Evolutionary conservation across 805 yeast species (phyloP), one percentile per base, ranked within the genome.

Genomic region (Hanseniaspora meyeri): DNA sequence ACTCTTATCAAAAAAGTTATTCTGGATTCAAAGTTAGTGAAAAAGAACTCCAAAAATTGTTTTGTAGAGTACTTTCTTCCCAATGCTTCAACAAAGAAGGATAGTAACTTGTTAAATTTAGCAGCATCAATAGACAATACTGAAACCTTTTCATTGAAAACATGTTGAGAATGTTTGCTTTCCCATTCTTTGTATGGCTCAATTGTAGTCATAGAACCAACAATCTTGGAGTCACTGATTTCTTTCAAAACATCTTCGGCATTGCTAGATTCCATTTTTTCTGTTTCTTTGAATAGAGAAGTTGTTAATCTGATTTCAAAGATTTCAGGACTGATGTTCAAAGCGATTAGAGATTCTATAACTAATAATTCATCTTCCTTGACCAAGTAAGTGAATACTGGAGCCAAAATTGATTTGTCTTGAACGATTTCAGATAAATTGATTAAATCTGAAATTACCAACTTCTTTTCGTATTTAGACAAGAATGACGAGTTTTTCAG

Each of bases 231-330:
- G 14, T 64, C 51, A 14, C 61, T 64, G n/a, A 62, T 43, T 31
- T 59, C 70, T 24, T 72, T 64, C 36, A 65, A 71, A 11, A 70
- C 63, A 27, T 68, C 71, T 16, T 65, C 62, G 17, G 64, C 64
- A 9, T 65, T 60, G 19, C 64, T 49, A 57, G 60, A 62, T 58
- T 57, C 62, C 5, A 51, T 17, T 19, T 55, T 56, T 11, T 60
- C 62, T 12, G 62, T 63, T 9, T 57, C 58, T 2, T 62, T 59
- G 39, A 68, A 66, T 52, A 88, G 68, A 0, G 90, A 81, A 1
- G 84, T 76, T 69, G 87, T 85, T 48, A 87, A 70, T 55, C 77
- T 74, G 74, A 88, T 77, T 70, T 83, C 90, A 32, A 83, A 70
- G 4, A 72, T 61, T 32, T 76, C 80, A 3, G 79, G 58, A 19